phyloP scores from a whole-genome alignment of 805 yeast species.

The Helenozyma baotianmanensis region DNA sequence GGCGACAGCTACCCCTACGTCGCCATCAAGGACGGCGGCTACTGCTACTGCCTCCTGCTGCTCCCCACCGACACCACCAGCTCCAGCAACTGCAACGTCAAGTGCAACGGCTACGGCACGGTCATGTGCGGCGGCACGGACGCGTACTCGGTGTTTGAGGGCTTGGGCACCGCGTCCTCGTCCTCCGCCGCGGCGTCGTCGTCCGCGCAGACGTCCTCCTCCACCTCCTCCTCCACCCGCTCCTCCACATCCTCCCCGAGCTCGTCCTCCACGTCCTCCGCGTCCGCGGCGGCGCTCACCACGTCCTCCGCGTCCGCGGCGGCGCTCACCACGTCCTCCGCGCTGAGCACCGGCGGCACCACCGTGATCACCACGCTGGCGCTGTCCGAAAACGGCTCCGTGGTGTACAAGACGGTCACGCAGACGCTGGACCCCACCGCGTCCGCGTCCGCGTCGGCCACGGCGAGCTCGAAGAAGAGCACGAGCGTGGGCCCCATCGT shows the following conservation, averaged over 20 bases:
- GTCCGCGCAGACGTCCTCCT: constrained; percentile 3
- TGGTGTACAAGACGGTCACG: constrained; percentile 10
- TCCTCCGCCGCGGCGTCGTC: constrained; percentile 2
- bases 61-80: constrained; percentile 19
- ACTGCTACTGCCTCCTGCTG: constrained; percentile 35
- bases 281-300: constrained; percentile 2
- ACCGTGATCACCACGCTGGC: not conserved
- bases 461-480: constrained; percentile 16
- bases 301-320: constrained; percentile 3
- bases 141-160: constrained; percentile 28
- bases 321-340: constrained; percentile 7
- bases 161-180: constrained; percentile 16
- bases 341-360: not conserved
- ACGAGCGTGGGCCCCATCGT: constrained; percentile 37
- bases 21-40: constrained; percentile 32
- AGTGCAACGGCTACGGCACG: constrained; percentile 32
- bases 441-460: constrained; percentile 1
- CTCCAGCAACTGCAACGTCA: constrained; percentile 23
- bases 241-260: constrained; percentile 10
- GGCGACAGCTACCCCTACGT: constrained; percentile 29
- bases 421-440: constrained; percentile 4
- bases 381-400: not conserved
- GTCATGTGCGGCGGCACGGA: constrained; percentile 36
- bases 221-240: constrained; percentile 6
- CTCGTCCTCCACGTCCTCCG: constrained; percentile 4